Evolutionary conservation across 139 green algal species (phyloP).

Genomic region (Coccomyxa sp.): DNA sequence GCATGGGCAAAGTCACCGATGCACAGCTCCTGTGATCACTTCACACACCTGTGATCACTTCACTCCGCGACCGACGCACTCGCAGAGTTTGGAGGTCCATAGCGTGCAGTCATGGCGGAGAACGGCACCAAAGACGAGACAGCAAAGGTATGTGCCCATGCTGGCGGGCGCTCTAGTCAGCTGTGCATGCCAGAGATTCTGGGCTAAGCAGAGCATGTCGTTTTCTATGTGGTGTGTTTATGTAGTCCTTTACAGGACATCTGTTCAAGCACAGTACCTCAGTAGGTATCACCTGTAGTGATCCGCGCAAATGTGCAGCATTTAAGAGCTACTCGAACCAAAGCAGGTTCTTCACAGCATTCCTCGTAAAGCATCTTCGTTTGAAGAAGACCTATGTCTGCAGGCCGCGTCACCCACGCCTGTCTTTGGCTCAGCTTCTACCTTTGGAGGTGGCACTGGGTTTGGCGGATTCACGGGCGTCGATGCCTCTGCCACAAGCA

Average conservation of each 20-base stretch:
- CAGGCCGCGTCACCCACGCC: constrained; percentile 31
- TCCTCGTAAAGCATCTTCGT: not conserved
- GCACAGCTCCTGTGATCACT: no score
- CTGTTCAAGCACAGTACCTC: not conserved
- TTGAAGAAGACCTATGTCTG: not conserved
- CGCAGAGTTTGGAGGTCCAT: no score
- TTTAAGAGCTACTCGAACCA: not conserved
- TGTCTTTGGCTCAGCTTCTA: constrained; percentile 60
- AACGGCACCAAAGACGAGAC: not conserved
- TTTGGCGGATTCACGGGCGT: constrained; percentile 70
- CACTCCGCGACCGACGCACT: no score
- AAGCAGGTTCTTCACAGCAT: not conserved
- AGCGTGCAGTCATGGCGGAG: no score
- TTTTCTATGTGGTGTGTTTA: not conserved
- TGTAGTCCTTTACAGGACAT: not conserved
- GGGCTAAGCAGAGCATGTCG: no score
- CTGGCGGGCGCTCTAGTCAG: no score
- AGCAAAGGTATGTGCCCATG: not conserved
- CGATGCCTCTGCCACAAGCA: constrained; percentile 17
- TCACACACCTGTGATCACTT: no score
- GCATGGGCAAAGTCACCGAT: no score
- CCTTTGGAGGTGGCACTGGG: constrained; percentile 53
- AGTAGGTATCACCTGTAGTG: not conserved
- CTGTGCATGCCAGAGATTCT: no score
- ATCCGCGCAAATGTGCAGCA: not conserved